Evolutionary conservation across 1,284 basidiomycete species (phyloP), one percentile per base, ranked within the genome.

Genomic region (Mycosarcoma mackinlayi): DNA sequence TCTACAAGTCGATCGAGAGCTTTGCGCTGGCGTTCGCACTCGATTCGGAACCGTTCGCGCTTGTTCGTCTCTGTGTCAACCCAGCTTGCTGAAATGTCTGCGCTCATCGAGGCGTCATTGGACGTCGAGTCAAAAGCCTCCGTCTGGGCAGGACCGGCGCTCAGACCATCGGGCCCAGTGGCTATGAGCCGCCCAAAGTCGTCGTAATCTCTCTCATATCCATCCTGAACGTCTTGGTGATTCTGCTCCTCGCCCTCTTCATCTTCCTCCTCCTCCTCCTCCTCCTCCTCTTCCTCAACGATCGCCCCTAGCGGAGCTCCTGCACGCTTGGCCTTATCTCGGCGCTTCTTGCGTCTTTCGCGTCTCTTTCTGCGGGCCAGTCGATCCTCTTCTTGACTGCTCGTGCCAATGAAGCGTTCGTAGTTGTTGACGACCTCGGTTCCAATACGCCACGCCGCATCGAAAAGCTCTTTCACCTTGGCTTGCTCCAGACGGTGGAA

Each of bases 221-320:
- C 47, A 6, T 33, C 48, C 14, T 41, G 16, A 11, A 53, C 56
- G 5, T 35, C 18, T 3, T 49, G 46, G 16, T 14, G 14, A 16
- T 28, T 31, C 16, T 28, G 33, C 27, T 52, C 47, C 14, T 67
- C 53, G 6, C 38, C 46, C 7, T 55, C 53, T 4, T 63, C 47
- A 1, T 63, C 60, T 4, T 59, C 66, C 4, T 64, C 60, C 16
- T 56, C 60, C 8, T 64, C 66, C 6, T 63, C 65, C 13, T 70
- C 67, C 11, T 70, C 67, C 25, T 64, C 61, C 7, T 70, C 61
- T 18, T 49, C 67, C 33, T 70, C 67, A 6, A 39, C 60, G 35
- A 70, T 70, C 14, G 54, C 61, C 14, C 52, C 67, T 2, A 70
- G 61, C 14, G 67, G 60, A 18, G 57, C 67, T 13, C 56, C 53